Evolutionary conservation across 2,329 filamentous ascomycete genomes (phyloP).

Genomic region (Aureobasidium sp.): DNA sequence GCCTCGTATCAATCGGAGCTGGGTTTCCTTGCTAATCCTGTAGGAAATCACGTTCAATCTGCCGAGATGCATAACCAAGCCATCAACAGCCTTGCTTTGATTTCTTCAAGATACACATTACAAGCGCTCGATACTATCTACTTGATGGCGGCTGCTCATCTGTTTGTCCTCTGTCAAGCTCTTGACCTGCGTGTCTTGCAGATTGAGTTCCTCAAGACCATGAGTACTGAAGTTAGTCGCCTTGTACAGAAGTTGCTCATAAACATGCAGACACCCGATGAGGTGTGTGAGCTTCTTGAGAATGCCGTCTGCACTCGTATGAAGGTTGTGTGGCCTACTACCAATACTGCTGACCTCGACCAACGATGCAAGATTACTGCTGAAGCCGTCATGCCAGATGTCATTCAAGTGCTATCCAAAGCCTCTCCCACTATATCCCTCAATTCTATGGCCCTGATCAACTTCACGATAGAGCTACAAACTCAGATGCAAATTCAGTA

Average conservation of each 20-base stretch:
- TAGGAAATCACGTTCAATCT: constrained; percentile 53
- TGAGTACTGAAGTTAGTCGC: not conserved
- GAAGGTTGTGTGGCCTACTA: not conserved
- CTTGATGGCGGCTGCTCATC: constrained; percentile 17
- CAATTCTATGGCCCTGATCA: not conserved
- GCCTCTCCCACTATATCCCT: not conserved
- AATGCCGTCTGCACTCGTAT: not conserved
- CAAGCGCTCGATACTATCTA: constrained; percentile 20
- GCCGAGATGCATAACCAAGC: constrained; percentile 62
- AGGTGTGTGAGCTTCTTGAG: not conserved
- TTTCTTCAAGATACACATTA: constrained; percentile 19
- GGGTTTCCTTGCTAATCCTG: constrained; percentile 46
- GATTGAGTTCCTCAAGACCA: constrained; percentile 12
- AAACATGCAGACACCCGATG: not conserved
- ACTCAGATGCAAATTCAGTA: not conserved
- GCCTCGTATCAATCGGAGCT: constrained; percentile 49
- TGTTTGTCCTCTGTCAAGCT: constrained; percentile 21
- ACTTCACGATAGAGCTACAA: not conserved
- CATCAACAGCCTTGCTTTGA: constrained; percentile 54
- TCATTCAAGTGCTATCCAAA: not conserved
- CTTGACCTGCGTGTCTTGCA: constrained; percentile 20
- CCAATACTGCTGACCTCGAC: not conserved
- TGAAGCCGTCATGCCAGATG: not conserved
- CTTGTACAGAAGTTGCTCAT: not conserved
- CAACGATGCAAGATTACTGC: constrained; percentile 1